Percentiles rank a stretch among this genome's conserved stretches.
Evolutionary conservation across 208 protist genomes (phyloP).

Genomic region (Trichomonas vaginalis): DNA sequence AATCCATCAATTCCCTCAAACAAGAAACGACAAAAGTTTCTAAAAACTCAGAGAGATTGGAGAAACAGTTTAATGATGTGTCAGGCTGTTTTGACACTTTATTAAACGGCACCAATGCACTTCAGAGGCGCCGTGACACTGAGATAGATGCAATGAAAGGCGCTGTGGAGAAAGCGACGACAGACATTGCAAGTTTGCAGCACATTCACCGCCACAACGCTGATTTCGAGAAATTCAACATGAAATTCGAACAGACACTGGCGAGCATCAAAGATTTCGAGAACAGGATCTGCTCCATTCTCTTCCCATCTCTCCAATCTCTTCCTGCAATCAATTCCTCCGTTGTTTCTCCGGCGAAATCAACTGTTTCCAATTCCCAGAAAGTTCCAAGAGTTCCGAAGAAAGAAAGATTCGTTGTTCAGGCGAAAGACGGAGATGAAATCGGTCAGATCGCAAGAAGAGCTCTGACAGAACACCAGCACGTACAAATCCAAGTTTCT

Average conservation of each 20-base stretch:
- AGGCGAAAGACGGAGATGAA: background rate
- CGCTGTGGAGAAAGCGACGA: background rate
- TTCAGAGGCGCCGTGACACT: background rate
- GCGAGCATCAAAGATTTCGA: background rate
- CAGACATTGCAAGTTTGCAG: background rate
- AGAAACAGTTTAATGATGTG: background rate
- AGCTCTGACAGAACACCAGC: background rate
- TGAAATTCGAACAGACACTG: background rate
- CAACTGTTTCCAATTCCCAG: background rate
- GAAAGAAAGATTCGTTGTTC: background rate
- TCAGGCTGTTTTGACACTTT: background rate
- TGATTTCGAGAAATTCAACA: background rate
- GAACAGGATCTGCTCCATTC: background rate
- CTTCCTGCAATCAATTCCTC: background rate
- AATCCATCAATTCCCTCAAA: background rate
- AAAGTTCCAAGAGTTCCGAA: background rate
- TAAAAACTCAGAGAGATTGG: background rate
- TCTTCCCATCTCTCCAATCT: background rate
- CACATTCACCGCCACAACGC: background rate
- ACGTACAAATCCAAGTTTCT: background rate
- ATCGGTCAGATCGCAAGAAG: background rate
- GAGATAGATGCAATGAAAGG: background rate
- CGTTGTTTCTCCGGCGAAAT: background rate
- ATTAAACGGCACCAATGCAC: background rate
- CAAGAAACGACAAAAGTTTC: background rate